Percentiles rank a stretch among this genome's conserved stretches.
Conservation (phyloP, 306 rosid species). For the Oemleria cerasiformis region DNA sequence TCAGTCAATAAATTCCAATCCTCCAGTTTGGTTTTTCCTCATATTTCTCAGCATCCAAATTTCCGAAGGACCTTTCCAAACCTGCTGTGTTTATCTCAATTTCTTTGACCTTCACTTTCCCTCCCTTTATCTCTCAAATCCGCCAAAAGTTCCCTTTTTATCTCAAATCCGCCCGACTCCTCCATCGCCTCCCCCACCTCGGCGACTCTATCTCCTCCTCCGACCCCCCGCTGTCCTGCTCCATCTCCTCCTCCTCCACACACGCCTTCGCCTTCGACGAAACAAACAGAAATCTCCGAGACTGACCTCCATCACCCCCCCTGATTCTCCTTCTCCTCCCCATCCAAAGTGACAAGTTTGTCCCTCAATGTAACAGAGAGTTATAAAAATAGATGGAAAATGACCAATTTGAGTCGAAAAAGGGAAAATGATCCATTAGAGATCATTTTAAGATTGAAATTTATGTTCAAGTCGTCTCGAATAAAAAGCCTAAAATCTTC, state of each 20-base stretch:
- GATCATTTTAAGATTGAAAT: too few species aligned
- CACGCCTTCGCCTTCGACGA: constrained; percentile 2
- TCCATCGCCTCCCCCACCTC: constrained; percentile 33
- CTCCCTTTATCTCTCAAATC: neutral
- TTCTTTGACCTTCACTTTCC: neutral
- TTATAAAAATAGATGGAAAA: too few species aligned
- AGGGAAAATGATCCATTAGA: too few species aligned
- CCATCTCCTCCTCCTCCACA: constrained; percentile 27
- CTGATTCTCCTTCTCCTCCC: neutral
- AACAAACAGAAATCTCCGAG: neutral
- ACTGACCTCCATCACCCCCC: constrained; percentile 5
- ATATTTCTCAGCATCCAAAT: neutral
- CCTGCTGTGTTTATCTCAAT: neutral
- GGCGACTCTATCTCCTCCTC: constrained; percentile 50
- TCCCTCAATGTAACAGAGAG: too few species aligned
- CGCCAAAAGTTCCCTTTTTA: neutral
- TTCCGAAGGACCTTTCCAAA: neutral
- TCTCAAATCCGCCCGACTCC: constrained; percentile 34
- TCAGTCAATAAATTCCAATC: neutral
- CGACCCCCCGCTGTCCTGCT: constrained; percentile 39
- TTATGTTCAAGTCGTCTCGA: too few species aligned
- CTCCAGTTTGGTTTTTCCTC: neutral
- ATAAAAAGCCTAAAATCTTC: too few species aligned
- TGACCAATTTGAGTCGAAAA: too few species aligned
- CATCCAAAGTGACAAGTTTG: too few species aligned